Evolutionary conservation across 1,284 basidiomycete genomes (phyloP), one percentile per base, ranked within the genome.

Genomic region (Fomitiporia mediterranea): DNA sequence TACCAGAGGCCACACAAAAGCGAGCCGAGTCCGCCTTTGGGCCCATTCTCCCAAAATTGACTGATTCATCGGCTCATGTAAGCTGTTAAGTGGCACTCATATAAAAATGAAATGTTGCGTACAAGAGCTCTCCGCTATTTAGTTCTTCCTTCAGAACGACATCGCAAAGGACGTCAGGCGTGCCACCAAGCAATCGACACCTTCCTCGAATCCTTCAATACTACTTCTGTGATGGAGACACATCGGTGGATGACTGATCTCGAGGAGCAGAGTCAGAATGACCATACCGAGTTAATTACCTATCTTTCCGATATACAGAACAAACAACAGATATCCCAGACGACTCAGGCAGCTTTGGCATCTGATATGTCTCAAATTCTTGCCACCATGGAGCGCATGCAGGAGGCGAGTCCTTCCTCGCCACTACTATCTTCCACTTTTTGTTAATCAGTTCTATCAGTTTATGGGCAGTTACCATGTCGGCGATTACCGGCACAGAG

Each of bases 171-270:
- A 73, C 42, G 78, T 81, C 30, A 64, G 69, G 59, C 60, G 63
- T 15, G 73, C 59, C 74, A 80, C 55, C 51, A 61, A 54, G 65
- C 68, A 27, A 70, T 80, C 27, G 67, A 70, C n/a, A 73, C 75
- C 50, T 74, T 75, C 53, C 56, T 79, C 35, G 64, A 64, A 8
- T 68, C 68, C 43, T 74, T 81, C 53, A 71, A 80, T 78, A 61
- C 81, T 32, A 66, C 67, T 17, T 74, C 77, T 13, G 70, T 72
- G 27, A 62, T 75, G 15, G 74, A 76, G 42, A 70, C 76, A 7
- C 74, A 72, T 34, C 63, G 65, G 15, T 81, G 79, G 80, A 77
- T 79, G 60, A 61, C 63, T 2, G 70, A 74, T 21, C 72, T 79
- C 56, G 62, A 64, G 25, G 61, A 60, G 3, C 75, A 71, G 37